Base-by-base conservation (phyloP, 306 rosid genomes). In the Comarum palustre region DNA sequence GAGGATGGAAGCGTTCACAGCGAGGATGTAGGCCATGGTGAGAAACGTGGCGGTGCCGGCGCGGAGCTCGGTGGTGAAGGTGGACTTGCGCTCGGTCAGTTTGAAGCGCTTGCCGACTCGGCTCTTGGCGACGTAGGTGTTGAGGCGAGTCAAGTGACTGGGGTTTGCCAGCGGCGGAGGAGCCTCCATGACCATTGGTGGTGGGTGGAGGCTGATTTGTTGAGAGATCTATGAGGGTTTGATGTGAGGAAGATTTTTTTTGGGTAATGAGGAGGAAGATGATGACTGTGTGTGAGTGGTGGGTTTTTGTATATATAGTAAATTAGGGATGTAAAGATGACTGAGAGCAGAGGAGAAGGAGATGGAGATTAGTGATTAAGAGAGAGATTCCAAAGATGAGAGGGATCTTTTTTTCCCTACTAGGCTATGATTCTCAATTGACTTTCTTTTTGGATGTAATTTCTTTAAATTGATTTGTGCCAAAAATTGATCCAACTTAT, bases 11-110 rank as follows among this genome's bases (percentile, higher is more conserved):
- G 99, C 99, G 92, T 95, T 95, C 81, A 95, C 97, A 52, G 99
- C 99, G 31, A 95, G 87, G 85, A 95, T 91, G 81, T 95, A 95
- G 5, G 99, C 99, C 99, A 95, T 95, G 76, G 99, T 95, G 72
- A 95, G 96, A 75, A 95, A 95, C 0, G 99, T 95, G 81, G 99
- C 85, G 58, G 97, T 95, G 60, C 99, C 99, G 45, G 97, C 99
- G 0, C 99, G 96, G 81, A 95, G 90, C 78, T 95, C 97, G 34
- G 99, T 95, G 68, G 99, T 95, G 91, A 95, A 95, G 70, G 75
- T 95, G 66, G 99, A 64, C 45, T 87, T 90, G 14, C 99, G 84
- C 20, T 95, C 84, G 29, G 88, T 48, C 62, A 95, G 85, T 41
- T 91, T 95, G 96, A 95, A 95, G 32, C 84, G 79, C 52, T 86